Conservation (phyloP, 495 filamentous ascomycete species). For the Penicillium paxilli region DNA sequence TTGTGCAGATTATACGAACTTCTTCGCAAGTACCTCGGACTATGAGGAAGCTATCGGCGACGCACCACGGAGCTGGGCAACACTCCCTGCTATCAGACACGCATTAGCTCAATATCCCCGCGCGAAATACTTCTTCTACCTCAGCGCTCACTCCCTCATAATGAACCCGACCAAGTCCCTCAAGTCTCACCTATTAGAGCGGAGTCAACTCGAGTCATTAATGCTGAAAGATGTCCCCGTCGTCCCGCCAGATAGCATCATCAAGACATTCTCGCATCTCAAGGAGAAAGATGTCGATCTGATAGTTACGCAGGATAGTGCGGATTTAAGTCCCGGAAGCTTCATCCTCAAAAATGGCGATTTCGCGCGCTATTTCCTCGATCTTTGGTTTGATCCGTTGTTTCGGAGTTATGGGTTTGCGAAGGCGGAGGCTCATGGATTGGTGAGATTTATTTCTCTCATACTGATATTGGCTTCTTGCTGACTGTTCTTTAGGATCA, state of each 20-base stretch:
- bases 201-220: slow-evolving; percentile 64
- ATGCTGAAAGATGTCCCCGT: slow-evolving; percentile 86
- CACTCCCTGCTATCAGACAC: slow-evolving; percentile 84
- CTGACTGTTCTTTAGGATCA: slow-evolving; percentile 61
- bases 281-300: slow-evolving; percentile 76
- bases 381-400: slow-evolving; percentile 94
- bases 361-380: slow-evolving; percentile 90
- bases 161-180: slow-evolving; percentile 80
- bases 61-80: slow-evolving; percentile 71
- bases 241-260: slow-evolving; percentile 93
- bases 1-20: slow-evolving; percentile 82
- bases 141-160: slow-evolving; percentile 80
- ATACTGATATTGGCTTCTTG: neutral
- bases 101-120: slow-evolving; percentile 78
- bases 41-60: slow-evolving; percentile 64
- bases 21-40: slow-evolving; percentile 72
- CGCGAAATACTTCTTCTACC: slow-evolving; percentile 78
- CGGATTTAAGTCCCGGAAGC: slow-evolving; percentile 74
- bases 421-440: slow-evolving; percentile 87
- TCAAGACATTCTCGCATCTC: slow-evolving; percentile 87
- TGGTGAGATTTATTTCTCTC: slow-evolving; percentile 58
- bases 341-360: slow-evolving; percentile 81
- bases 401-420: slow-evolving; percentile 94
- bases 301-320: slow-evolving; percentile 80
- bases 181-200: slow-evolving; percentile 67